A percentile compares a stretch with the other conserved stretches of the same genome.
phyloP scores from a whole-genome alignment of 1,284 basidiomycete genomes.

The Rhodotorula sp. region DNA sequence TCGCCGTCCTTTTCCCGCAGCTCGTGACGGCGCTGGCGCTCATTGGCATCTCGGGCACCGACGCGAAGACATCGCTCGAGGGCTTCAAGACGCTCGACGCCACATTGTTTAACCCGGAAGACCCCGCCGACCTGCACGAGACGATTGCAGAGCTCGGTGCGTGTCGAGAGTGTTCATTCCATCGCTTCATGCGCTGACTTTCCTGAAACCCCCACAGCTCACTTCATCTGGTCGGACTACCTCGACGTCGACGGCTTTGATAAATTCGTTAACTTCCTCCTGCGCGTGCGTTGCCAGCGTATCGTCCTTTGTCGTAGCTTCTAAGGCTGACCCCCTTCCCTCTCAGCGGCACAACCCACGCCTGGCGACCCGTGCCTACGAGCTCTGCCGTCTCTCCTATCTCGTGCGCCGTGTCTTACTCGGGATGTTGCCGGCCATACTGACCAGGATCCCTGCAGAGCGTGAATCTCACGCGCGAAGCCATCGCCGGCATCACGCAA shows the following conservation, averaged over 20 bases:
- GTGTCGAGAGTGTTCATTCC: background rate
- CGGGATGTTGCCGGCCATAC: background rate
- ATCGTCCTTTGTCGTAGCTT: no score
- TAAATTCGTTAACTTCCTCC: slow-evolving; percentile 5
- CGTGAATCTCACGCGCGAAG: background rate
- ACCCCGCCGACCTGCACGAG: slow-evolving; percentile 7
- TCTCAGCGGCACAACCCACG: slow-evolving; percentile 8
- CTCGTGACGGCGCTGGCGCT: slow-evolving; percentile 2
- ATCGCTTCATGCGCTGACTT: background rate
- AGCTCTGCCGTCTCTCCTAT: slow-evolving; percentile 3
- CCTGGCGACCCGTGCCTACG: background rate
- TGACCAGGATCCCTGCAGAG: background rate
- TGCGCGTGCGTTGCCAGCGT: background rate
- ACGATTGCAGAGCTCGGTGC: slow-evolving; percentile 7
- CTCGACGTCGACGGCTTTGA: background rate
- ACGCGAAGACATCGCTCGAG: background rate
- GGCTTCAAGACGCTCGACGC: slow-evolving; percentile 6
- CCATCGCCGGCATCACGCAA: background rate
- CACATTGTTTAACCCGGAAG: slow-evolving; percentile 5
- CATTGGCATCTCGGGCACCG: background rate
- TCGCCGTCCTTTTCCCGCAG: slow-evolving; percentile 20
- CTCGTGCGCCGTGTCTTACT: background rate
- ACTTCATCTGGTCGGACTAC: background rate
- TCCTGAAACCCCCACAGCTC: background rate
- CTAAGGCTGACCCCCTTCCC: background rate